Percentiles rank a stretch among this genome's conserved stretches.
Evolutionary conservation across 2,329 filamentous ascomycete species (phyloP).

Genomic region (Cryphonectria radicalis): DNA sequence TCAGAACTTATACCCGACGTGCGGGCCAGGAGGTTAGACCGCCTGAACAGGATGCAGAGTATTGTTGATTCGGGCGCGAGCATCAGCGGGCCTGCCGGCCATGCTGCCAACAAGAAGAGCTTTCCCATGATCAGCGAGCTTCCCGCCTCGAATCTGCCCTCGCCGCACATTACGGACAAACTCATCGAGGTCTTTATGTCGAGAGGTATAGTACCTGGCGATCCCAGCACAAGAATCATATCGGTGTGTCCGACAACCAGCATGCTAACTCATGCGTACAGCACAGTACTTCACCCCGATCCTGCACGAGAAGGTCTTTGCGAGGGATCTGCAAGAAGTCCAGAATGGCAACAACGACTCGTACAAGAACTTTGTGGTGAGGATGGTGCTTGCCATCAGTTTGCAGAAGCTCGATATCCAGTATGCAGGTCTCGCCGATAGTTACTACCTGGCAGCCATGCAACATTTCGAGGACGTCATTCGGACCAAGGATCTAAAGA

Average conservation of each 20-base stretch:
- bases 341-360: slow-evolving; percentile 76
- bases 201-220: slow-evolving; percentile 62
- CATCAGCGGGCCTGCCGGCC: slow-evolving; percentile 51
- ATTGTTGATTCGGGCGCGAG: slow-evolving; percentile 56
- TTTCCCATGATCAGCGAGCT: slow-evolving; percentile 89
- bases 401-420: slow-evolving; percentile 88
- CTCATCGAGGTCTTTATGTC: slow-evolving; percentile 85
- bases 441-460: slow-evolving; percentile 91
- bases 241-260: slow-evolving; percentile 23
- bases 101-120: slow-evolving; percentile 74
- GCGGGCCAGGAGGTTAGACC: slow-evolving; percentile 59
- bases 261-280: slow-evolving; percentile 42
- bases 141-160: slow-evolving; percentile 76
- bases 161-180: slow-evolving; percentile 72
- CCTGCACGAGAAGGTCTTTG: slow-evolving; percentile 81
- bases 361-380: slow-evolving; percentile 84
- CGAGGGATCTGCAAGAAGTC: slow-evolving; percentile 77
- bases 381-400: slow-evolving; percentile 93
- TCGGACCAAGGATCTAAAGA: slow-evolving; percentile 85
- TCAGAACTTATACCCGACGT: slow-evolving; percentile 85
- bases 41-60: slow-evolving; percentile 67
- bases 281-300: slow-evolving; percentile 88
- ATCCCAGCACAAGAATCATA: not conserved
- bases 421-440: slow-evolving; percentile 92
- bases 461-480: slow-evolving; percentile 82